These are phyloP conservation scores for Pseudogymnoascus sp. DNA, from an alignment of 2,329 filamentous ascomycete genomes.

Conservation along the genomic window DNA sequence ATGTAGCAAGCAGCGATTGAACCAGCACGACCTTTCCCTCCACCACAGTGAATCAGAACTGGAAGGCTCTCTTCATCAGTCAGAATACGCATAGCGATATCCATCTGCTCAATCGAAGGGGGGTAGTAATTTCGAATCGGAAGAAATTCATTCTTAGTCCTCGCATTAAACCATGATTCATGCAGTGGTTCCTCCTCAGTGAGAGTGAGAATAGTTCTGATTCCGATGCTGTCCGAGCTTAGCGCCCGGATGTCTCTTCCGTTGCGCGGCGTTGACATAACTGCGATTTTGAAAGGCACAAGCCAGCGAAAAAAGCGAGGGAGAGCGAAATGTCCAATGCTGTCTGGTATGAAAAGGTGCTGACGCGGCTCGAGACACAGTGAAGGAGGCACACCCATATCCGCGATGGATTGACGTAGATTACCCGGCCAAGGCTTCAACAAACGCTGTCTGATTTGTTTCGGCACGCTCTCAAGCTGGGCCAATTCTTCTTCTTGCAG, in stretches of 20 bases:
- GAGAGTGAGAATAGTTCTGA: slow-evolving; percentile 16
- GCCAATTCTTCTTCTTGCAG: neutral
- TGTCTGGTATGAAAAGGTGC: neutral
- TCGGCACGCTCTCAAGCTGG: neutral
- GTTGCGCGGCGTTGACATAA: slow-evolving; percentile 15
- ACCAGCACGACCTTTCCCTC: slow-evolving; percentile 17
- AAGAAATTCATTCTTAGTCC: slow-evolving; percentile 13
- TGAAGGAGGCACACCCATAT: neutral
- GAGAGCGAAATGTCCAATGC: slow-evolving; percentile 5
- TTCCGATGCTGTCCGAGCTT: slow-evolving; percentile 6
- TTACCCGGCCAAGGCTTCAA: neutral
- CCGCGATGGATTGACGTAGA: neutral
- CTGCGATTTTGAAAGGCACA: slow-evolving; percentile 12
- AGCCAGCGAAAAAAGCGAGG: slow-evolving; percentile 18
- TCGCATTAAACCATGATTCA: slow-evolving; percentile 12
- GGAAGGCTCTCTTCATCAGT: slow-evolving; percentile 3
- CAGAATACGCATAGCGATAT: slow-evolving; percentile 12
- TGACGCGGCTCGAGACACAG: neutral
- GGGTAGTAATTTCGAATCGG: slow-evolving; percentile 15
- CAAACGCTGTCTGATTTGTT: neutral
- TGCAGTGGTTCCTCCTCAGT: slow-evolving; percentile 15
- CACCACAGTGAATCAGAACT: slow-evolving; percentile 17
- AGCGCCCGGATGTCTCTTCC: slow-evolving; percentile 4
- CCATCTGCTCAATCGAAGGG: slow-evolving; percentile 14
- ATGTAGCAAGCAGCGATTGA: slow-evolving; percentile 16